Base-by-base conservation (phyloP, 1,284 basidiomycete genomes). In the Laetiporus sulphureus region DNA sequence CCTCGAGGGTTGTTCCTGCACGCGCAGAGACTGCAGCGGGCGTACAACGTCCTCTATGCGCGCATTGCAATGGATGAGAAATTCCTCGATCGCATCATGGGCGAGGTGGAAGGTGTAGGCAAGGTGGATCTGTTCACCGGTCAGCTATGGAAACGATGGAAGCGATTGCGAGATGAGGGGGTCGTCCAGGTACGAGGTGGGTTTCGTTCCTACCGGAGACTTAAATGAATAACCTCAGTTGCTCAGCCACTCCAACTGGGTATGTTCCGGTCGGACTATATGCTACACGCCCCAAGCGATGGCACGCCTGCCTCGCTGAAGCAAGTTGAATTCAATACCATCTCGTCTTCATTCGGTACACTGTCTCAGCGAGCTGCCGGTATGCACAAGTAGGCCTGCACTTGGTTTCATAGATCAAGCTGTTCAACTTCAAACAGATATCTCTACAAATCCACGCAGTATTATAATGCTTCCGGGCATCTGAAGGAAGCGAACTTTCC, bases 291-390 rank as follows among this genome's bases (percentile, higher is more conserved):
- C 25, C 62, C 71, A 2, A 53, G 55, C 1, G 42, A 54, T 4
- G 61, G 64, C 19, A 64, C 68, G 5, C 50, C 64, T 0, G 52
- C 79, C 8, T 66, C 69, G 21, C 67, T 99, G 46, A 96, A 93
- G 61, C 95, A 99, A 67, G 95, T 99, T 40, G 96, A 99, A 62
- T 96, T 98, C 66, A 99, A 99, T 62, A 98, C 95, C 4, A 95
- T 98, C 51, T 91, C 93, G 0, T 80, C 86, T 0, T 92, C 91
- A 1, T 97, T 98, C 58, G 95, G 93, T 1, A 62, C 82, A 0
- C 69, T 98, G 12, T 91, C 88, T 3, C 76, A 91, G 46, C 75
- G 73, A 32, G 75, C 79, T 5, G 75, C 84, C 13, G 75, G 77
- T 19, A 63, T 98, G 57, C 95, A 98, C 63, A 71, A 78, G 90